Evolutionary conservation across 805 yeast species (phyloP).

Genomic region (Kluyveromyces wickerhamii): DNA sequence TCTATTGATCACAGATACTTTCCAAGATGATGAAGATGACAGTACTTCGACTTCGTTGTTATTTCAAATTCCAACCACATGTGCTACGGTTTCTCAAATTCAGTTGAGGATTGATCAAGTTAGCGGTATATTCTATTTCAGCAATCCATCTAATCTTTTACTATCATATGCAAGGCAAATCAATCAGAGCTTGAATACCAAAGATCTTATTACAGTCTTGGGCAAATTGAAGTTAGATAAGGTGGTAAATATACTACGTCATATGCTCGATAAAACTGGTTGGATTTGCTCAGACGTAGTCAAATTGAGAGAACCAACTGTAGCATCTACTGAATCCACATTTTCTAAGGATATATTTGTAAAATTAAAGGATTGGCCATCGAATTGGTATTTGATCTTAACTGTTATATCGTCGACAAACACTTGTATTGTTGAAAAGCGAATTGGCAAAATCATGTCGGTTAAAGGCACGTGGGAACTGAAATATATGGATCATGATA

Average conservation of each 20-base stretch:
- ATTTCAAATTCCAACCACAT: constrained; percentile 29
- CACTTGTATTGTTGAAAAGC: constrained; percentile 26
- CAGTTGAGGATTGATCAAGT: constrained; percentile 28
- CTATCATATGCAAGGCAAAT: constrained; percentile 22
- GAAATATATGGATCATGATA: constrained; percentile 22
- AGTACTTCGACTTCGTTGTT: constrained; percentile 18
- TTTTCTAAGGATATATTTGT: constrained; percentile 21
- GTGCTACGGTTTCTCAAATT: constrained; percentile 25
- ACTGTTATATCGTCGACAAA: constrained; percentile 27
- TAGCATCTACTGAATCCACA: constrained; percentile 12
- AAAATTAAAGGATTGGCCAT: constrained; percentile 30
- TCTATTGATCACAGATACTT: constrained; percentile 22
- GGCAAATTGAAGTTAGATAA: constrained; percentile 27
- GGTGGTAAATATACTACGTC: constrained; percentile 22
- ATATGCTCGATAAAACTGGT: constrained; percentile 31
- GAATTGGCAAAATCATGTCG: constrained; percentile 28
- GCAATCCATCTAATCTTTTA: constrained; percentile 26
- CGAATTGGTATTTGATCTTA: constrained; percentile 29
- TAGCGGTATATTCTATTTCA: constrained; percentile 27
- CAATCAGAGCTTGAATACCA: constrained; percentile 22
- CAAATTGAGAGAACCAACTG: constrained; percentile 17
- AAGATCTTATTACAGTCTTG: constrained; percentile 21
- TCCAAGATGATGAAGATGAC: constrained; percentile 27
- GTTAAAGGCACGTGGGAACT: constrained; percentile 28
- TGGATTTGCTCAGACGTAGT: constrained; percentile 28